Percentiles rank a stretch among this genome's conserved stretches.
phyloP scores from a whole-genome alignment of 2,329 filamentous ascomycete genomes.

The Karstenula rhodostoma region DNA sequence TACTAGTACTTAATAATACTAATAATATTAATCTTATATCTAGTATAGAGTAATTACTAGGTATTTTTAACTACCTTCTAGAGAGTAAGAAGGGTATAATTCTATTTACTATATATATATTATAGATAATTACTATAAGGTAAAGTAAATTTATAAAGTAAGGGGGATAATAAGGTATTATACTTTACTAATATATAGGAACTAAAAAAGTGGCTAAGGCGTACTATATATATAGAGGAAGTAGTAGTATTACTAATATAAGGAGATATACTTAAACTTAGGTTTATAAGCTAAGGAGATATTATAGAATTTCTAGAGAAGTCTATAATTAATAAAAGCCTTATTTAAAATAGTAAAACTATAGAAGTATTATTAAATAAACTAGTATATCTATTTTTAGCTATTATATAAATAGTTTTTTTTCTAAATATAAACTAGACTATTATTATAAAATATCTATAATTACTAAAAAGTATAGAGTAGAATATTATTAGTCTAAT shows the following conservation, averaged over 20 bases:
- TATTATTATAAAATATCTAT: slow-evolving; percentile 44
- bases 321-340: slow-evolving; percentile 18
- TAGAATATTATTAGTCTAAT: slow-evolving; percentile 46
- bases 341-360: slow-evolving; percentile 11
- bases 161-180: no score
- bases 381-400: slow-evolving; percentile 52
- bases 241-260: slow-evolving; percentile 18
- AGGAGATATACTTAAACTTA: slow-evolving; percentile 22
- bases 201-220: no score
- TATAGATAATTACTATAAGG: no score
- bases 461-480: slow-evolving; percentile 42
- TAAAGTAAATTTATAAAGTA: no score
- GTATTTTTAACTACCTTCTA: slow-evolving; percentile 23
- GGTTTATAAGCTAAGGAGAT: slow-evolving; percentile 16
- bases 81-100: slow-evolving; percentile 19
- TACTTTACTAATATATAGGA: no score
- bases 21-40: slow-evolving; percentile 20
- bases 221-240: slow-evolving; percentile 21
- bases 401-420: slow-evolving; percentile 29
- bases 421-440: slow-evolving; percentile 49
- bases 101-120: slow-evolving; percentile 21
- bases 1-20: slow-evolving; percentile 23
- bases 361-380: slow-evolving; percentile 23
- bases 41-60: slow-evolving; percentile 11
- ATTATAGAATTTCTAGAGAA: slow-evolving; percentile 19